Conservation (phyloP, 306 rosid species). For the Cicer chorassanicum region DNA sequence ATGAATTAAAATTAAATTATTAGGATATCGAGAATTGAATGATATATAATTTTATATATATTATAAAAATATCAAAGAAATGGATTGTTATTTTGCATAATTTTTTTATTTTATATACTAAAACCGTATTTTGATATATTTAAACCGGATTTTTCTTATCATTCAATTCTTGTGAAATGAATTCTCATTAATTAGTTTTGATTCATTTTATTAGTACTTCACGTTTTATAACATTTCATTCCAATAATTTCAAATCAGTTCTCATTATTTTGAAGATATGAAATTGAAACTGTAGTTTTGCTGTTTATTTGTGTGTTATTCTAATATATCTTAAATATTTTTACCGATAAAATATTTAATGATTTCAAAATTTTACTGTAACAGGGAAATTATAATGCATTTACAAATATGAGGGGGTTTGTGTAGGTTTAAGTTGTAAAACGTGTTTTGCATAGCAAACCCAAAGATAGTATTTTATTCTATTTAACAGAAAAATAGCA, state of each 20-base stretch:
- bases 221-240: not conserved
- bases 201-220: not conserved
- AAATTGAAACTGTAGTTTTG: not conserved
- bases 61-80: not conserved
- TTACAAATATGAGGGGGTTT: no score
- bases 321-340: not conserved
- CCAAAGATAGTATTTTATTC: not conserved
- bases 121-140: not conserved
- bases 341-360: not conserved
- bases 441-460: not conserved
- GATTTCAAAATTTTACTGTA: not conserved
- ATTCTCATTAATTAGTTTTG: not conserved
- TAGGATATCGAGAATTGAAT: not conserved
- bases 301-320: not conserved
- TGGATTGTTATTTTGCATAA: not conserved
- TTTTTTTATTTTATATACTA: not conserved
- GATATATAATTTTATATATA: no score
- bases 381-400: slow-evolving; percentile 1
- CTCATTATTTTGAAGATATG: not conserved
- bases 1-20: no score
- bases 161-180: not conserved
- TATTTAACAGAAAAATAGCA: not conserved
- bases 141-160: not conserved
- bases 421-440: no score
- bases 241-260: not conserved